Conservation (phyloP, 805 yeast genomes). For the Sugiyamaella qingdaonensis region DNA sequence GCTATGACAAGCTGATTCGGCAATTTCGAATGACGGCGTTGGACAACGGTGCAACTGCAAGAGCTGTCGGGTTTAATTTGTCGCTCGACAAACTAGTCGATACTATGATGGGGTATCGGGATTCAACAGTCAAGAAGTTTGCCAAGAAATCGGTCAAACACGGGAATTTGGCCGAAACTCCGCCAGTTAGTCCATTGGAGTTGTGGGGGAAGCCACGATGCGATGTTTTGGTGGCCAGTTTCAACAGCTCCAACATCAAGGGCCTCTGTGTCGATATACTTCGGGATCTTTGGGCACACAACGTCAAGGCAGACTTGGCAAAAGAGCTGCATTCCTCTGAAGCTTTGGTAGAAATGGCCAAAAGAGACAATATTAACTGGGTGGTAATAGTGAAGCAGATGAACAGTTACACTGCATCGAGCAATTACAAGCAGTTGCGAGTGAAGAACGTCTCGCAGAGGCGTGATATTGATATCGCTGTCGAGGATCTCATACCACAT, state of each 20-base stretch:
- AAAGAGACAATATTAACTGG: constrained; percentile 69
- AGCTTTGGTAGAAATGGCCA: constrained; percentile 61
- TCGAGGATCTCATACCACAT: constrained; percentile 56
- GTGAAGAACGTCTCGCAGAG: constrained; percentile 58
- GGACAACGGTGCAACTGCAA: constrained; percentile 35
- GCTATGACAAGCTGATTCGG: constrained; percentile 74
- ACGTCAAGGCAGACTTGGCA: constrained; percentile 70
- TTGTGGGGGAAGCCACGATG: constrained; percentile 60
- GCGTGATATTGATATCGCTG: constrained; percentile 67
- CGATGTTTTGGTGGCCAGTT: constrained; percentile 74
- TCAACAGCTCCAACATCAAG: constrained; percentile 51
- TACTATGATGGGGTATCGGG: constrained; percentile 38
- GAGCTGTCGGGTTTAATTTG: constrained; percentile 84
- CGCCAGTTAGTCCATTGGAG: constrained; percentile 27
- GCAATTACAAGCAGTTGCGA: constrained; percentile 70
- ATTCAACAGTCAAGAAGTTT: constrained; percentile 16
- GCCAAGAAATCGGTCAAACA: constrained; percentile 19
- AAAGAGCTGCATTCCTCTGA: constrained; percentile 44
- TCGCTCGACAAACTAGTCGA: constrained; percentile 65
- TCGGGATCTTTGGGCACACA: constrained; percentile 65
- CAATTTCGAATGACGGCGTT: constrained; percentile 57
- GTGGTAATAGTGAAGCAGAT: constrained; percentile 74
- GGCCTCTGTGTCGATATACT: constrained; percentile 63
- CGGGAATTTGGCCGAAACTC: constrained; percentile 23
- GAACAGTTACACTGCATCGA: constrained; percentile 35